Conservation (phyloP, 441 rosid species). For the Gossypium aridum region DNA sequence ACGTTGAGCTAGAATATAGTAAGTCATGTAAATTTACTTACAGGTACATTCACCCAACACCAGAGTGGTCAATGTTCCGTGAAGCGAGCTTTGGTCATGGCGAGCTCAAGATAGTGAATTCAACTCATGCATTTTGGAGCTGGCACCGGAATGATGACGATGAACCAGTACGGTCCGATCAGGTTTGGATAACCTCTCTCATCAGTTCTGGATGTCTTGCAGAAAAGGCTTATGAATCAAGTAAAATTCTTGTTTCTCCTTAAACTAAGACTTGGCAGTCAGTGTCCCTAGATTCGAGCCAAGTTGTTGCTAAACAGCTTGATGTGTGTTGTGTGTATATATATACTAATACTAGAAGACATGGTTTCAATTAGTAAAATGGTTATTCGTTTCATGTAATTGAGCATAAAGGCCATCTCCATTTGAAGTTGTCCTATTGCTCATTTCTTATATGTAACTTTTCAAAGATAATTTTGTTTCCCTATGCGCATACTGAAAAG, state of each 20-base stretch:
- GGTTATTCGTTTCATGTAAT: not conserved
- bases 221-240: slow-evolving; percentile 29
- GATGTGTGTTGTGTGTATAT: slow-evolving; percentile 11
- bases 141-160: slow-evolving; percentile 99
- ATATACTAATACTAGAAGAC: not conserved
- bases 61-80: slow-evolving; percentile 90
- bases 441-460: not conserved
- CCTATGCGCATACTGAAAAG: not conserved
- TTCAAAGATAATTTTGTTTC: not conserved
- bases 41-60: slow-evolving; percentile 70
- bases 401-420: not conserved
- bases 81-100: slow-evolving; percentile 99
- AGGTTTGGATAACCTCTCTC: slow-evolving; percentile 78
- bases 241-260: slow-evolving; percentile 52
- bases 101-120: slow-evolving; percentile 66
- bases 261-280: slow-evolving; percentile 11
- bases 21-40: slow-evolving; percentile 3
- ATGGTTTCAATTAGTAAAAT: not conserved
- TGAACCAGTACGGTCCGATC: slow-evolving; percentile 74
- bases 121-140: slow-evolving; percentile 84
- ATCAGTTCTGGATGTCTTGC: slow-evolving; percentile 50
- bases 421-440: not conserved
- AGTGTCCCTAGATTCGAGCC: not conserved
- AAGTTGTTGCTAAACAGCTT: not conserved
- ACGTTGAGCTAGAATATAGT: not conserved